phyloP scores from a whole-genome alignment of 768 basidiomycete species.

The Lyophyllum shimeji region DNA sequence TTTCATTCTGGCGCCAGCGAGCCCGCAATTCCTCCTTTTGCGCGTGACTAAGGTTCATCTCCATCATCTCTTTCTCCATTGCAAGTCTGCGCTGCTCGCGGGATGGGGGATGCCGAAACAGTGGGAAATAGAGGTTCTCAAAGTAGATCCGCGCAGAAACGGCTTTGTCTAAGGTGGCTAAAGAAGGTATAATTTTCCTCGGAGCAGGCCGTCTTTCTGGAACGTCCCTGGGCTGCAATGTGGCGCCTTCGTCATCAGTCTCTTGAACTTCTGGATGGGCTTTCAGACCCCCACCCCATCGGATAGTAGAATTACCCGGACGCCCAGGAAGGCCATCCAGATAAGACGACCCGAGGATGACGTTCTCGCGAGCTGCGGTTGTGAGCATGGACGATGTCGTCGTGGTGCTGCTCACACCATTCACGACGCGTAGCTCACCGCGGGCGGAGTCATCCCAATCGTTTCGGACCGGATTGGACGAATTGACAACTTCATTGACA shows the following conservation, averaged over 20 bases:
- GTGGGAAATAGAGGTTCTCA: conserved; percentile 84
- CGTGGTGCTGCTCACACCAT: conserved; percentile 37
- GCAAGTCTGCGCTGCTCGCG: conserved; percentile 83
- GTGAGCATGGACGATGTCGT: conserved; percentile 71
- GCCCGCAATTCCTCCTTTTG: conserved; percentile 73
- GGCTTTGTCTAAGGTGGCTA: conserved; percentile 91
- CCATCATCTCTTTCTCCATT: conserved; percentile 85
- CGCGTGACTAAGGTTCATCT: conserved; percentile 65
- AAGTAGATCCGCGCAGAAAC: conserved; percentile 93
- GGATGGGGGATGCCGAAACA: conserved; percentile 81
- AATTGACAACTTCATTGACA: conserved; percentile 75
- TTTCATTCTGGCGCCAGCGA: conserved; percentile 87
- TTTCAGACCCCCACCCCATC: conserved; percentile 59
- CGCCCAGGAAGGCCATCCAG: conserved; percentile 54
- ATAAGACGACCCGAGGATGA: conserved; percentile 39
- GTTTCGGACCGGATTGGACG: conserved; percentile 57
- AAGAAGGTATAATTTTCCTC: conserved; percentile 76
- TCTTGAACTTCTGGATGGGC: conserved; percentile 69
- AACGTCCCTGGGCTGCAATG: conserved; percentile 30
- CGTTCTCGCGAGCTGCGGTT: conserved; percentile 73
- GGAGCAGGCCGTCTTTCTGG: conserved; percentile 38
- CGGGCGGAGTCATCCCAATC: conserved; percentile 40
- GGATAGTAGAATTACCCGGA: conserved; percentile 60
- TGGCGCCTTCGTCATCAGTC: conserved; percentile 47
- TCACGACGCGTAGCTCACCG: conserved; percentile 73